Evolutionary conservation across 257 asterid genomes (phyloP).

Genomic region (Solanum etuberosum): DNA sequence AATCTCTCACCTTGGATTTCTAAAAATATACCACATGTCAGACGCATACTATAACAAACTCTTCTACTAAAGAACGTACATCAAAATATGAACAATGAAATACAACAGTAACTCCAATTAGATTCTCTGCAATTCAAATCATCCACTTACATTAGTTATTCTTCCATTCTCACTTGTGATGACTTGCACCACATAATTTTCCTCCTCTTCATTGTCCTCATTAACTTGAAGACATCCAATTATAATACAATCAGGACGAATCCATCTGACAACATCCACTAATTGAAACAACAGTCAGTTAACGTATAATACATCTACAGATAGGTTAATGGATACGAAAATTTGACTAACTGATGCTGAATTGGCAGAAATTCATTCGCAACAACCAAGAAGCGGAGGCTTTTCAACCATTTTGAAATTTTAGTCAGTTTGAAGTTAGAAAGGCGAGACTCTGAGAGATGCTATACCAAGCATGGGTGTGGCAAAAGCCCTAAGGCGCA

Average conservation of each 20-base stretch:
- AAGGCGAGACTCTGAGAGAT: neutral
- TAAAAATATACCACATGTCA: neutral
- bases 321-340: neutral
- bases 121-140: neutral
- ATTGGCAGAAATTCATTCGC: neutral
- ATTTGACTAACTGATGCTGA: neutral
- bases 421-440: neutral
- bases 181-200: slow-evolving; percentile 63
- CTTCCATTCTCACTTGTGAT: slow-evolving; percentile 52
- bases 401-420: neutral
- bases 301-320: neutral
- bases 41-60: neutral
- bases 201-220: slow-evolving; percentile 51
- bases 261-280: slow-evolving; percentile 90
- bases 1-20: neutral
- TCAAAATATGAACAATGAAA: neutral
- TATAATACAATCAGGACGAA: slow-evolving; percentile 70
- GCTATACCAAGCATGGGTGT: neutral
- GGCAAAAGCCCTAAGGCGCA: neutral
- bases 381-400: neutral
- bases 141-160: slow-evolving; percentile 46
- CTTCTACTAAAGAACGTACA: neutral
- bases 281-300: slow-evolving; percentile 19
- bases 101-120: neutral
- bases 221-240: slow-evolving; percentile 62